Evolutionary conservation across 164 flowering plant genomes (phyloP).

Genomic region (Litsea cubeba): DNA sequence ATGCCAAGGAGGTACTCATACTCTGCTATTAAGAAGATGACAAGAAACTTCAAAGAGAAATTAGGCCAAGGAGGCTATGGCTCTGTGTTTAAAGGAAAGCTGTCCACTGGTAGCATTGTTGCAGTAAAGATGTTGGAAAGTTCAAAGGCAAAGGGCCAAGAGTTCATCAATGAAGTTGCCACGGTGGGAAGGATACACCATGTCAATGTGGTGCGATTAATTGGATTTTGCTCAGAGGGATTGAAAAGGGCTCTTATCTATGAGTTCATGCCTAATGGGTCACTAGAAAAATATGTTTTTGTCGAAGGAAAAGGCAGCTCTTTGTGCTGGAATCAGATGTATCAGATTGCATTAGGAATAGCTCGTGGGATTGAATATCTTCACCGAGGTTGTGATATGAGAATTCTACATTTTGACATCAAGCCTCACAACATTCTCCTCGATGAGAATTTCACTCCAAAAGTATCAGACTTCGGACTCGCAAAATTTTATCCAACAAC

Average conservation of each 20-base stretch:
- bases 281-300: constrained; percentile 3
- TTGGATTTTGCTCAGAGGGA: constrained; percentile 7
- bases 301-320: not conserved
- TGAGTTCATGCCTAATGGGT: constrained; percentile 15
- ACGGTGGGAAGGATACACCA: constrained; percentile 10
- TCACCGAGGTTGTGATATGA: constrained; percentile 6
- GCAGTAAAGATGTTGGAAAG: constrained; percentile 30
- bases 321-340: not conserved
- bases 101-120: constrained; percentile 25
- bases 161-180: constrained; percentile 10
- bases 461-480: constrained; percentile 11
- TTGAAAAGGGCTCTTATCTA: constrained; percentile 10
- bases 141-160: not conserved
- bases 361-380: constrained; percentile 4
- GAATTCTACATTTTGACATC: constrained; percentile 15
- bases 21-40: constrained; percentile 29
- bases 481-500: constrained; percentile 3
- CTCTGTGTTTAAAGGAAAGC: constrained; percentile 38
- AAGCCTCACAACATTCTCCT: constrained; percentile 14
- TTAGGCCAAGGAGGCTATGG: constrained; percentile 48
- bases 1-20: constrained; percentile 29
- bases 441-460: constrained; percentile 6
- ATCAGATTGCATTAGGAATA: constrained; percentile 1
- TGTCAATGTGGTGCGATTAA: constrained; percentile 8
- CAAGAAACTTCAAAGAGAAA: constrained; percentile 30